Conservation (phyloP, 306 rosid species). For the Acacia melanoxylon region DNA sequence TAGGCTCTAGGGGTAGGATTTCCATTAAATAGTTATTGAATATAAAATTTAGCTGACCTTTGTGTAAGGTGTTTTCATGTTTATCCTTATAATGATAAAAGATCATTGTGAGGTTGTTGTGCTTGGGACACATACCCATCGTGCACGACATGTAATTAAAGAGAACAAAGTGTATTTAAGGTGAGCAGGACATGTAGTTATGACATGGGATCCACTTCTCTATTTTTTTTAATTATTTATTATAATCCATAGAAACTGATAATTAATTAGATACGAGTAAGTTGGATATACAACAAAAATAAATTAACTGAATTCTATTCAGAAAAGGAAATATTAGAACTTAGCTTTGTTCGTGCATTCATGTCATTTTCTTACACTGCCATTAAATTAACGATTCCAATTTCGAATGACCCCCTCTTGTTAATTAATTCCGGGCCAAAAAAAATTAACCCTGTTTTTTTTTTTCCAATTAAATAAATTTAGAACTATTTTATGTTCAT, state of each 20-base stretch:
- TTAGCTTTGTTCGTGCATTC: background rate
- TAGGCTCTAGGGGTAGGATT: background rate
- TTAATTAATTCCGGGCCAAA: no score
- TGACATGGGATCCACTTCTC: background rate
- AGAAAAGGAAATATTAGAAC: background rate
- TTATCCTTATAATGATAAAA: background rate
- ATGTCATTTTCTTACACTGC: background rate
- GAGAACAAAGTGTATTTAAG: background rate
- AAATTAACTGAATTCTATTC: background rate
- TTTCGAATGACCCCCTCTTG: background rate
- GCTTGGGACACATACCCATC: background rate
- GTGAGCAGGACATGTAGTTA: background rate
- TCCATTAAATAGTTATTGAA: no score
- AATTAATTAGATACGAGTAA: no score
- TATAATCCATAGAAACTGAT: background rate
- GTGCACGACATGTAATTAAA: background rate
- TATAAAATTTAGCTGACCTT: no score
- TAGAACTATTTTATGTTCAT: background rate
- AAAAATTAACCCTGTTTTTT: no score
- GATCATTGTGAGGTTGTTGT: background rate
- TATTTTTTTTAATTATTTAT: no score
- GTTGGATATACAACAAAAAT: background rate
- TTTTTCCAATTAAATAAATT: constrained; percentile 7
- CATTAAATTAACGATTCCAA: background rate
- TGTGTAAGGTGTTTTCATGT: no score